phyloP scores from a whole-genome alignment of 257 asterid species.

The Penstemon newberryi region DNA sequence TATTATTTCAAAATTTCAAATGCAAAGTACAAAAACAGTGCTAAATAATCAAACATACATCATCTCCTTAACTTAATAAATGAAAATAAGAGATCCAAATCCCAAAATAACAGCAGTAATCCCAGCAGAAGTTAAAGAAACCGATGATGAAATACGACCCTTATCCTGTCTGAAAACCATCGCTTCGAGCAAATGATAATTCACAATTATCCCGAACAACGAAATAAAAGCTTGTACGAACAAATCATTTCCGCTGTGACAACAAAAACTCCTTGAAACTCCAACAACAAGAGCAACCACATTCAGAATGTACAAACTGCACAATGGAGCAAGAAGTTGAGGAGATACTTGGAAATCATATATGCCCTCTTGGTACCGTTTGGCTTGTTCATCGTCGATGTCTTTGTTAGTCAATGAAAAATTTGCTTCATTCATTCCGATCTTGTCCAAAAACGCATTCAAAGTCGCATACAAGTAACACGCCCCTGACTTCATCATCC shows the following conservation, averaged over 20 bases:
- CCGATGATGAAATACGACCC: conserved; percentile 40
- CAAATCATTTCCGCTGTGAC: conserved; percentile 29
- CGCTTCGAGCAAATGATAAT: conserved; percentile 62
- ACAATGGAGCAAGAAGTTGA: conserved; percentile 47
- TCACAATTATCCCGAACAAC: conserved; percentile 42
- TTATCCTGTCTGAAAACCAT: conserved; percentile 59
- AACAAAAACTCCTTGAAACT: conserved; percentile 23
- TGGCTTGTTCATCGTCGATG: conserved; percentile 44
- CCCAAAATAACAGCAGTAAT: conserved; percentile 22
- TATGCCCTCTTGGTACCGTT: conserved; percentile 45
- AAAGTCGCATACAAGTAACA: conserved; percentile 51
- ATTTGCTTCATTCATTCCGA: conserved; percentile 50
- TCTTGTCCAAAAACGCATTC: conserved; percentile 39
- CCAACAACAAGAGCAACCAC: conserved; percentile 43
- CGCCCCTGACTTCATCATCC: conserved; percentile 64
- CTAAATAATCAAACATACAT: too few relatives aligned
- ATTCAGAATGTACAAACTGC: conserved; percentile 47
- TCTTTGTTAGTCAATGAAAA: conserved; percentile 63
- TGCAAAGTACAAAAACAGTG: too few relatives aligned
- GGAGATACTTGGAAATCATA: conserved; percentile 57
- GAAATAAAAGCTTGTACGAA: conserved; percentile 42
- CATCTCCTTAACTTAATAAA: conserved; percentile 14
- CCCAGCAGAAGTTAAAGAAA: conserved; percentile 30
- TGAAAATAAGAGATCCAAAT: conserved; percentile 30
- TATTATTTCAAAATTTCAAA: too few relatives aligned